Evolutionary conservation across 2,329 filamentous ascomycete species (phyloP).

Genomic region (Diaporthe vaccinii): DNA sequence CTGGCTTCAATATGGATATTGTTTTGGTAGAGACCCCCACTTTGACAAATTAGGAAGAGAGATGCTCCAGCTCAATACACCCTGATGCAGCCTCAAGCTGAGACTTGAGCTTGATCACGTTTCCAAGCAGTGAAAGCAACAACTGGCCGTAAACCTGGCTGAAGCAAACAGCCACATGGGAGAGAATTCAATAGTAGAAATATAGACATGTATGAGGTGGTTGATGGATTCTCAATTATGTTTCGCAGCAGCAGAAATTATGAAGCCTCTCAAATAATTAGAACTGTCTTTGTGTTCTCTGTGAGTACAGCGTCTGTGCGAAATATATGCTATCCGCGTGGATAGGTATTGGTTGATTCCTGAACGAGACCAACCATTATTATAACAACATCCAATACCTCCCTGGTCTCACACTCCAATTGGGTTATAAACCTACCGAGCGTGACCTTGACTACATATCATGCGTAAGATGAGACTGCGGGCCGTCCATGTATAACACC

Average conservation of each 20-base stretch:
- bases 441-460: too few species aligned
- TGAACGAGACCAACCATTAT: neutral
- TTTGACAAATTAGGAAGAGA: too few species aligned
- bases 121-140: too few species aligned
- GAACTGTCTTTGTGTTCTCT: neutral
- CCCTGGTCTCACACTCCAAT: neutral
- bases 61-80: too few species aligned
- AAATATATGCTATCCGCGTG: neutral
- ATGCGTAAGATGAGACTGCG: neutral
- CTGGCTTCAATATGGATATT: neutral
- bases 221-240: too few species aligned
- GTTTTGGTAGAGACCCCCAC: neutral
- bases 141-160: too few species aligned
- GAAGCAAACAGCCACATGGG: too few species aligned
- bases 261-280: neutral
- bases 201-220: too few species aligned
- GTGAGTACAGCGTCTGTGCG: neutral
- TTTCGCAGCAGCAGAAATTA: too few species aligned
- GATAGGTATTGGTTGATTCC: neutral
- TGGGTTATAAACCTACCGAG: neutral
- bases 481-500: neutral
- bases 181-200: too few species aligned
- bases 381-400: neutral
- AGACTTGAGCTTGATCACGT: too few species aligned
- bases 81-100: too few species aligned